Percentiles rank a stretch among this genome's conserved stretches.
Conservation (phyloP, 768 basidiomycete genomes). For the Kwoniella heveanensis region DNA sequence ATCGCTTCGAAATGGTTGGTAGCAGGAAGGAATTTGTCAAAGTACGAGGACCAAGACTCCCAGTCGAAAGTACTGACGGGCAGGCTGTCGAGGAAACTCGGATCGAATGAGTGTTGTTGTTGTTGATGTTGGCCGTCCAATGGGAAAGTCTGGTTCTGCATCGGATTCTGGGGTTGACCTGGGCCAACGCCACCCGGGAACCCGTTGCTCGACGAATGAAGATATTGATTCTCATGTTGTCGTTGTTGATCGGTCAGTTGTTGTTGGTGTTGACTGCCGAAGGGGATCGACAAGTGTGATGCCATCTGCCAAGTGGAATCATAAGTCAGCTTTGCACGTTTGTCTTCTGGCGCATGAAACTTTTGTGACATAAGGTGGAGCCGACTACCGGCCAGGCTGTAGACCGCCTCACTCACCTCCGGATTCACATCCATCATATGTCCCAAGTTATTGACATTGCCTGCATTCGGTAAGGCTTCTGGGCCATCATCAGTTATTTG, state of each 20-base stretch:
- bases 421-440: slow-evolving; percentile 16
- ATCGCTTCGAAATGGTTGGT: slow-evolving; percentile 26
- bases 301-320: neutral
- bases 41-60: slow-evolving; percentile 22
- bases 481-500: slow-evolving; percentile 29
- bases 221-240: neutral
- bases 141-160: neutral
- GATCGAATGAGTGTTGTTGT: slow-evolving; percentile 20
- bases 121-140: neutral
- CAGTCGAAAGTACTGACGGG: slow-evolving; percentile 48
- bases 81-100: slow-evolving; percentile 42
- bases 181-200: neutral
- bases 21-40: slow-evolving; percentile 23
- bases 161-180: neutral
- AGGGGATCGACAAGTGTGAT: neutral
- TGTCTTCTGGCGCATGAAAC: too few relatives aligned
- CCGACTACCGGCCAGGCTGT: too few relatives aligned
- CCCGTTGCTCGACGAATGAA: too few relatives aligned
- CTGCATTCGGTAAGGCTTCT: slow-evolving; percentile 4
- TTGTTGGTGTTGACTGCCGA: neutral
- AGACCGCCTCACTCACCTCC: neutral
- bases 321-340: too few relatives aligned
- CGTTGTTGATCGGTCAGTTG: neutral
- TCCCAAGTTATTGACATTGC: neutral
- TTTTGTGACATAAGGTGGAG: too few relatives aligned